A percentile compares a stretch with the other conserved stretches of the same genome.
These are phyloP conservation scores for Dendrothele bispora DNA, from an alignment of 768 basidiomycete genomes.

Conservation along the genomic window DNA sequence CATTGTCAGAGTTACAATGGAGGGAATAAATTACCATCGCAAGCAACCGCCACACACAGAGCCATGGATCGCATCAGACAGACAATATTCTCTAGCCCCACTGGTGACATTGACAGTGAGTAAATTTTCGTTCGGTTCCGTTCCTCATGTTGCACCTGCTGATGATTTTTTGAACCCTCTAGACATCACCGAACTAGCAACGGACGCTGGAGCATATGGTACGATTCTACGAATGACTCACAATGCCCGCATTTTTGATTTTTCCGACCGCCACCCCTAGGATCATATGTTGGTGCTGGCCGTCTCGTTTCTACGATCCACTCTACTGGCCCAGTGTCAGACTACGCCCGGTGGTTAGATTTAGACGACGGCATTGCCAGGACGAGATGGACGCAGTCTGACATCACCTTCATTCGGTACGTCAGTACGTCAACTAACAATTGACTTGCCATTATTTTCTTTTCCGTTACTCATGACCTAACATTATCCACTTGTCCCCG, in stretches of 20 bases:
- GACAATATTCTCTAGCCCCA: constrained; percentile 56
- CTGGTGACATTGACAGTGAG: constrained; percentile 59
- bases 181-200: constrained; percentile 57
- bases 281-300: constrained; percentile 69
- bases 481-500: no score
- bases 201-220: constrained; percentile 65
- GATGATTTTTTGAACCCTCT: constrained; percentile 8
- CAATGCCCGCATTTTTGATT: constrained; percentile 5
- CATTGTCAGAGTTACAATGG: constrained; percentile 60
- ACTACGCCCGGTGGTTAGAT: constrained; percentile 70
- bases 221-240: no score
- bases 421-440: background rate
- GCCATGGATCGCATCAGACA: constrained; percentile 55
- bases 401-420: constrained; percentile 50
- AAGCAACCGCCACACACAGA: constrained; percentile 41
- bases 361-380: constrained; percentile 59
- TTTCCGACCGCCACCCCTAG: constrained; percentile 30
- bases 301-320: constrained; percentile 54
- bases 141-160: background rate
- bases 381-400: constrained; percentile 60
- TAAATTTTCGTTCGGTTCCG: background rate
- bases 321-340: constrained; percentile 33
- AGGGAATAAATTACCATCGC: constrained; percentile 56
- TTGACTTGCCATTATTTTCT: background rate
- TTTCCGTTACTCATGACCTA: no score